Conservation (phyloP, 2,329 filamentous ascomycete species). For the Curvularia hawaiiensis region DNA sequence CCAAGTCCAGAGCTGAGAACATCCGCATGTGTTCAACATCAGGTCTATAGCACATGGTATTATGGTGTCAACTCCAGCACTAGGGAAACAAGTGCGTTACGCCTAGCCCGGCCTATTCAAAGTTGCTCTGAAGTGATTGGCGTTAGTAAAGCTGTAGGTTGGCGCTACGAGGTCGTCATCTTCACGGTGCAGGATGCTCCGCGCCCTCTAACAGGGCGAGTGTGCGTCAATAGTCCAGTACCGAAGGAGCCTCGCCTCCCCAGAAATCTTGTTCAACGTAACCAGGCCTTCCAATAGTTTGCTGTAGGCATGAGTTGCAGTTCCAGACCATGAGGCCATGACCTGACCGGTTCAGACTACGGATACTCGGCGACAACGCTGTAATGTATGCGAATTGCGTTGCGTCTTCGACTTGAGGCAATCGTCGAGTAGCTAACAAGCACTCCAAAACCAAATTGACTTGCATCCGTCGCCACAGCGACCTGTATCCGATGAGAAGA, state of each 20-base stretch:
- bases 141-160: constrained; percentile 24
- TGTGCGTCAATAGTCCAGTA: constrained; percentile 20
- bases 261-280: constrained; percentile 8
- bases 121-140: constrained; percentile 26
- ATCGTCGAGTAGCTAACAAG: constrained; percentile 29
- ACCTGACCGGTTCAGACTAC: constrained; percentile 26
- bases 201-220: constrained; percentile 22
- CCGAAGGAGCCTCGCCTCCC: constrained; percentile 20
- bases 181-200: constrained; percentile 30
- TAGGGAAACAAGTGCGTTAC: constrained; percentile 16
- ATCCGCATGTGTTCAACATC: constrained; percentile 26
- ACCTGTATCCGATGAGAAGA: constrained; percentile 12
- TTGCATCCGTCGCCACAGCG: constrained; percentile 27
- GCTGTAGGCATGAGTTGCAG: constrained; percentile 7
- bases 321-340: constrained; percentile 16
- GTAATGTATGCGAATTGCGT: constrained; percentile 38
- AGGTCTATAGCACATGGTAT: constrained; percentile 33
- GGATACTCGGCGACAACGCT: constrained; percentile 25
- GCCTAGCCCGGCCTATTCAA: constrained; percentile 27
- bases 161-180: constrained; percentile 25
- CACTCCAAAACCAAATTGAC: constrained; percentile 29
- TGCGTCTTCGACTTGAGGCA: constrained; percentile 34
- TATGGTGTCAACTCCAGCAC: constrained; percentile 33
- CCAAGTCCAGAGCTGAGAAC: constrained; percentile 26
- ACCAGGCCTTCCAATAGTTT: constrained; percentile 11